Base-by-base conservation (phyloP, 148 eudicot genomes). In the Pharnaceum exiguum region DNA sequence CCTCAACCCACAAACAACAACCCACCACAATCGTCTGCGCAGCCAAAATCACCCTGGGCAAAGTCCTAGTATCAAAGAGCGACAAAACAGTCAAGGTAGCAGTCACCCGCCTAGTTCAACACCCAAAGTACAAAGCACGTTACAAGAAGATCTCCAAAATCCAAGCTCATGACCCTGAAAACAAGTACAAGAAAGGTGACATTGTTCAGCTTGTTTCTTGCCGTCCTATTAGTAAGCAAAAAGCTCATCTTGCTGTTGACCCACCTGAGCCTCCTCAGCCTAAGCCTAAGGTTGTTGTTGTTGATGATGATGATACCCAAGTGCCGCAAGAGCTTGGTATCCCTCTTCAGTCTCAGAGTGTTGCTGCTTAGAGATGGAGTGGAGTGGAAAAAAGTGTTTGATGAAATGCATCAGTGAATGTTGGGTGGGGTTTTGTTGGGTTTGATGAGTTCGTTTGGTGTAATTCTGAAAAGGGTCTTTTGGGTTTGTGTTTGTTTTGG, bases 141-240 rank as follows among this genome's bases (percentile, higher is more conserved):
- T 79, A 83, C 43, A 64, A 87, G 57, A 79, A 55, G 80, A 89
- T 82, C 94, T 85, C 83, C 94, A 83, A 74, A 84, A 85, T 59
- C 74, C 96, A 89, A 33, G 90, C 78, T 13, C 94, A 89, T 51
- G 96, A 89, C 77, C 83, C 83, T 7, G 81, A 83, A n/a, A 89
- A 89, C 62, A 57, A 58, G 15, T 89, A 85, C 63, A 51, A 79
- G 37, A 83, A 82, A 1, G 96, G 96, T 31, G 95, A 90, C 45
- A 21, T 22, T 59, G 87, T 89, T 16, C 84, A 80, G 79, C 87
- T 89, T 38, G 82, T 79, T 29, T 81, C 79, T 46, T 67, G 90
- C 68, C 51, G 80, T 19, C 96, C 96, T 54, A 79, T 85, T 51
- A 89, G 96, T 63, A 89, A 89, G 68, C 79, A 69, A 46, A 89